These are phyloP conservation scores for Colletotrichum falcatum DNA, from an alignment of 2,329 filamentous ascomycete genomes.

Conservation along the genomic window DNA sequence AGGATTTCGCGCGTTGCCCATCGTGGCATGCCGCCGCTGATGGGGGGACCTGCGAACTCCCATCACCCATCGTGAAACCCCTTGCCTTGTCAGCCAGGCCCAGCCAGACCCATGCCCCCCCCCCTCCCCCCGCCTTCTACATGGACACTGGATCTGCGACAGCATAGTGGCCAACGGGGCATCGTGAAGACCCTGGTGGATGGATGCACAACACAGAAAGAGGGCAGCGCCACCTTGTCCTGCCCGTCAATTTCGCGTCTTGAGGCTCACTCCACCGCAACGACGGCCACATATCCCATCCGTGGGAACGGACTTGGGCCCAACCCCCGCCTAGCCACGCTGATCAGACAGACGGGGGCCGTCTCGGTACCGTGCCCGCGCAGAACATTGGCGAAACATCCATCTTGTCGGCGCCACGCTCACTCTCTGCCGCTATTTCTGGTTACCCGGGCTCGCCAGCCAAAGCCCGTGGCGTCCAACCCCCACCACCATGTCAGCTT, in stretches of 20 bases:
- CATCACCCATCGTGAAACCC: conserved; percentile 11
- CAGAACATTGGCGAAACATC: neutral
- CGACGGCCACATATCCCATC: conserved; percentile 2
- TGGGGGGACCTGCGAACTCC: conserved; percentile 7
- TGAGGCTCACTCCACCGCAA: conserved; percentile 18
- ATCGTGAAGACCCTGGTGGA: conserved; percentile 1
- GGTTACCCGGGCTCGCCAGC: neutral
- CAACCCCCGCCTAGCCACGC: conserved; percentile 5
- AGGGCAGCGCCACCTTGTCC: neutral
- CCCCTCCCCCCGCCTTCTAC: neutral
- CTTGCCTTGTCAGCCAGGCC: neutral
- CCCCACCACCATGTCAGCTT: neutral
- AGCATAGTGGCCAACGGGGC: neutral
- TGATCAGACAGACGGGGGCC: conserved; percentile 6
- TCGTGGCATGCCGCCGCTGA: neutral
- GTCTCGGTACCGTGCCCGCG: conserved; percentile 1
- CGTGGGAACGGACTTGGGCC: neutral
- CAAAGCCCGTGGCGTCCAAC: conserved; percentile 7
- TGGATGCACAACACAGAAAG: neutral
- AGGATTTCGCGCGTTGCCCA: conserved; percentile 9
- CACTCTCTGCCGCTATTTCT: conserved; percentile 6
- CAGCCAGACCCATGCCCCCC: neutral
- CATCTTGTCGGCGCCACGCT: neutral
- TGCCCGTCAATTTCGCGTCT: conserved; percentile 7
- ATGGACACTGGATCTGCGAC: neutral